These are phyloP conservation scores for Solanum bulbocastanum DNA, from an alignment of 257 asterid species.

Conservation along the genomic window DNA sequence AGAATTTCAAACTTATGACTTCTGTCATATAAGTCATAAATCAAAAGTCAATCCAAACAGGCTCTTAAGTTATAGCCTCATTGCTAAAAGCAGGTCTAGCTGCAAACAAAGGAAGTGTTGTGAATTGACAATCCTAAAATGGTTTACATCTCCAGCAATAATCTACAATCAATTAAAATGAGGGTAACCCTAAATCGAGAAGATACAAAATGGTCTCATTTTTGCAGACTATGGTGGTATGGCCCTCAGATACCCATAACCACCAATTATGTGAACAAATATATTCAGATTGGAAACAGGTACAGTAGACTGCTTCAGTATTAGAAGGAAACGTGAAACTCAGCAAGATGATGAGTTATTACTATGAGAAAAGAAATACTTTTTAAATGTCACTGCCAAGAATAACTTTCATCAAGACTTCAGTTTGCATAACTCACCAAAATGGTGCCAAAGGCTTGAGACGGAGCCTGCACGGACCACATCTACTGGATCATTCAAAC, in stretches of 20 bases:
- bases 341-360: neutral
- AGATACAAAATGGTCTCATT: neutral
- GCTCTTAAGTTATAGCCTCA: neutral
- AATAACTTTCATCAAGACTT: neutral
- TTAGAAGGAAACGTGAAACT: neutral
- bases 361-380: neutral
- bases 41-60: too few species aligned
- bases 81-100: neutral
- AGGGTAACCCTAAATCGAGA: neutral
- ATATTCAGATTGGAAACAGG: neutral
- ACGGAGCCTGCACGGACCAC: constrained; percentile 22
- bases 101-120: neutral
- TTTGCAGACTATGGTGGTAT: neutral
- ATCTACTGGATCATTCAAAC: constrained; percentile 31
- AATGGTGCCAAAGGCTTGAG: constrained; percentile 20
- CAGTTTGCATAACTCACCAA: neutral
- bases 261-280: neutral
- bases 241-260: neutral
- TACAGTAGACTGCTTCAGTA: neutral
- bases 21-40: too few species aligned
- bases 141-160: neutral
- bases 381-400: neutral
- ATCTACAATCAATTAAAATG: neutral
- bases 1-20: too few species aligned
- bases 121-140: neutral